These are phyloP conservation scores for Aureobasidium sp. DNA, from an alignment of 2,329 filamentous ascomycete genomes.

Conservation along the genomic window DNA sequence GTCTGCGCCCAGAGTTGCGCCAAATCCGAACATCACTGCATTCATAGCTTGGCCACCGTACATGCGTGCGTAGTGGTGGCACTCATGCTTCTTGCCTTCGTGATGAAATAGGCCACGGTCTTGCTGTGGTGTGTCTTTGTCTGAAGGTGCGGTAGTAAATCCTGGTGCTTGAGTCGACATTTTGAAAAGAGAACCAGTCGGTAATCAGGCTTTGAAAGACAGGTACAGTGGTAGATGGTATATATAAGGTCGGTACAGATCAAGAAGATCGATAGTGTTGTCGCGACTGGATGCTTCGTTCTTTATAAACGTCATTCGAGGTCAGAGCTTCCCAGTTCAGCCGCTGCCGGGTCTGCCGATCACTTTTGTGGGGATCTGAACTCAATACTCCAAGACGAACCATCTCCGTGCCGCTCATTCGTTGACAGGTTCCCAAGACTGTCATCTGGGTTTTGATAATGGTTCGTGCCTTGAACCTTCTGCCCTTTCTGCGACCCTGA, in stretches of 20 bases:
- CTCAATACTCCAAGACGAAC: not conserved
- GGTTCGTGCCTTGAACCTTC: not conserved
- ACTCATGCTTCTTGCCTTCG: constrained; percentile 24
- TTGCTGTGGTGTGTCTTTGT: constrained; percentile 24
- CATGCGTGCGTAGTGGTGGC: constrained; percentile 26
- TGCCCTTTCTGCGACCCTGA: not conserved
- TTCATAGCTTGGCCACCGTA: constrained; percentile 25
- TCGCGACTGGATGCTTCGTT: not conserved
- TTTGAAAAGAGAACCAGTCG: not conserved
- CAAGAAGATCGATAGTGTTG: not conserved
- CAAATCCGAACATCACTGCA: constrained; percentile 24
- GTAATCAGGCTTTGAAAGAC: not conserved
- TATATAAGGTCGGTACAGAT: not conserved
- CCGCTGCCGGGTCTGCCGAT: not conserved
- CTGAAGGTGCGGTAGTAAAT: constrained; percentile 21
- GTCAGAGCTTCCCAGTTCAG: constrained; percentile 3
- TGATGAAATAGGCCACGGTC: constrained; percentile 24
- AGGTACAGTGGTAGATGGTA: not conserved
- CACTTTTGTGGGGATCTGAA: not conserved
- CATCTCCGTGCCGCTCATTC: not conserved
- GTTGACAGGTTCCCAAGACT: not conserved
- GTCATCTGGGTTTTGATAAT: not conserved
- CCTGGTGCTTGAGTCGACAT: constrained; percentile 22
- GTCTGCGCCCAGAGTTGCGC: constrained; percentile 25
- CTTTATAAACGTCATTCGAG: constrained; percentile 1